Base-by-base conservation (phyloP, 106 monocot genomes). In the Hemerocallis citrina region DNA sequence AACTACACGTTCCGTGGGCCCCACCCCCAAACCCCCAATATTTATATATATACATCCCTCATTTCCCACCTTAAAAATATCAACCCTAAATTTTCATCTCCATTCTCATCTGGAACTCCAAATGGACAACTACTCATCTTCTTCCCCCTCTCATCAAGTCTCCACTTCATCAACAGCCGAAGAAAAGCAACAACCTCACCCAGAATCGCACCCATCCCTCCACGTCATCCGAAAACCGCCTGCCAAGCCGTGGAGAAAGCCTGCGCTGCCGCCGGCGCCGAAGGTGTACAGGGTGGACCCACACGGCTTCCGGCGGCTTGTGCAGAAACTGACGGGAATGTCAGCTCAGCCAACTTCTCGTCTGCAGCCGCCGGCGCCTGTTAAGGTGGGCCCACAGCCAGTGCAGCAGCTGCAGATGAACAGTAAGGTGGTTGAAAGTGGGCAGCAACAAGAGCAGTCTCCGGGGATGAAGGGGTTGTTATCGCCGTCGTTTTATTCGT, bases 311-410 rank as follows among this genome's bases (percentile, higher is more conserved):
- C 69, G 83, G 14, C 40, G 63, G 32, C 67, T 83, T 14, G 83
- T 83, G 30, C 83, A 83, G 67, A 51, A 51, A 16, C 70, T 83
- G 27, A 83, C 83, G 38, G 74, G 78, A 4, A 55, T 45, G 42
- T 24, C 68, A 36, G n/a, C n/a, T n/a, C n/a, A 36, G 48, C 11
- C 57, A 48, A 22, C 33, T 52, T 29, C 22, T 6, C 11, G 34
- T 16, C 46, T 10, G 29, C 4, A 7, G 22, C 35, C 66, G 35
- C 65, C 73, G 20, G 20, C 69, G 19, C 54, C 43, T 20, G 22
- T 61, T 9, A 34, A 55, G 19, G 15, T 77, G 17, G 42, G 35
- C 0, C 41, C 62, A 0, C 6, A 17, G 19, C 35, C 34, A 14
- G 22, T 22, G 22, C 39, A 16, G 43, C 44, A 6, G 45, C 25